These are phyloP conservation scores for Lentithecium fluviatile DNA, from an alignment of 495 filamentous ascomycete species.

Conservation along the genomic window DNA sequence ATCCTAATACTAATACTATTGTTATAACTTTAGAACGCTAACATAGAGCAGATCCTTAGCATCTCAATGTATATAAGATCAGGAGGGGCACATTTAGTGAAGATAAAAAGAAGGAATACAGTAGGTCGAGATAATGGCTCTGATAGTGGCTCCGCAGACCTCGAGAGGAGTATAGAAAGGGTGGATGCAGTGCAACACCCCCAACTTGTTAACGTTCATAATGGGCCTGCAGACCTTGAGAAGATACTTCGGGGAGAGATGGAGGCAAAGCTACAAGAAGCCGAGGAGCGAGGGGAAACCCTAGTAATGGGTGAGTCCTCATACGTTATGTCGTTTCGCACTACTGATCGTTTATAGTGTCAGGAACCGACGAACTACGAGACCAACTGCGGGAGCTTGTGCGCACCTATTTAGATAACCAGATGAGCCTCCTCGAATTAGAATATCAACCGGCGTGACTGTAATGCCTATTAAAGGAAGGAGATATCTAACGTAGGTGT, in stretches of 20 bases:
- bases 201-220: conserved; percentile 9
- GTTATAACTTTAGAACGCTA: conserved; percentile 12
- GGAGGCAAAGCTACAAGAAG: conserved; percentile 8
- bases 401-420: conserved; percentile 12
- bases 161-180: too few species aligned
- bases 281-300: conserved; percentile 5
- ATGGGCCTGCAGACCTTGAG: conserved; percentile 7
- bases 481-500: conserved; percentile 4
- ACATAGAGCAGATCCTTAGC: conserved; percentile 14
- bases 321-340: conserved; percentile 8
- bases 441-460: conserved; percentile 14
- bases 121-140: conserved; percentile 6
- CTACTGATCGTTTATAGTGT: conserved; percentile 10
- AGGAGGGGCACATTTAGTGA: conserved; percentile 12
- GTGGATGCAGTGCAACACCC: neutral
- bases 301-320: conserved; percentile 12
- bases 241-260: conserved; percentile 10
- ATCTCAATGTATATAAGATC: conserved; percentile 14
- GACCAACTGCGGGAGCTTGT: conserved; percentile 9
- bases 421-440: conserved; percentile 14
- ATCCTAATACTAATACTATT: conserved; percentile 14
- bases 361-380: conserved; percentile 10
- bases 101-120: conserved; percentile 10
- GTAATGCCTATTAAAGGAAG: conserved; percentile 1
- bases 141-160: neutral